Base-by-base conservation (phyloP, 305 asterid species). In the Striga hermonthica region DNA sequence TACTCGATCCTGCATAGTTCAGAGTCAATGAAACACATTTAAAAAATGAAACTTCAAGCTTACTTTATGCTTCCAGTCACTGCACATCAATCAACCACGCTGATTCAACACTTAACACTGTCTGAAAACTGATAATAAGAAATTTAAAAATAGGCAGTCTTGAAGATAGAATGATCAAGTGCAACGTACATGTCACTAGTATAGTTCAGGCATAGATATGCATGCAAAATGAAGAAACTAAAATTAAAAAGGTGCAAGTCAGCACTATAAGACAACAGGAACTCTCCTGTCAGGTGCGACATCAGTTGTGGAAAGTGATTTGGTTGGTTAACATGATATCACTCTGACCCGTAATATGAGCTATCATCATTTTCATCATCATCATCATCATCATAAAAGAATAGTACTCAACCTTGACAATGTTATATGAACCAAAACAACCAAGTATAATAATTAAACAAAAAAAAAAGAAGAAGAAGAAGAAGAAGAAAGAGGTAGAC, bases 1-100 rank as follows among this genome's bases (percentile, higher is more conserved):
- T 55, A 40, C 41, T 55, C 60, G 38, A 55, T 55, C 60, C 60
- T 55, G 60, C 39, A 55, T 7, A 53, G 36, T 31, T 55, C 31
- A 55, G 40, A 55, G 60, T 34, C 60, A 55, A 55, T 54, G 2
- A 55, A 9, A 55, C 5, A 14, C 41, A 55, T 55, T 55, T 9
- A 34, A 34, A 55, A 3, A 43, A 9, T 6, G 11, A 7, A 43
- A 43, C 49, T 43, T 43, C 49, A 43, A 43, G 10, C 49, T 43
- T 43, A 8, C 9, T 43, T 43, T n/a, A n/a, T n/a, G n/a, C n/a
- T n/a, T n/a, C n/a, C 60, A 55, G 37, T 55, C 4, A 55, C 37
- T 28, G 9, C 53, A n/a, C 3, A 47, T 12, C 15, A 9, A 55
- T 4, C 34, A 53, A 53, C 58, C 13, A 13, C 28, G 58, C 7